Conservation (phyloP, 2,329 filamentous ascomycete genomes). For the Colletotrichum noveboracense region DNA sequence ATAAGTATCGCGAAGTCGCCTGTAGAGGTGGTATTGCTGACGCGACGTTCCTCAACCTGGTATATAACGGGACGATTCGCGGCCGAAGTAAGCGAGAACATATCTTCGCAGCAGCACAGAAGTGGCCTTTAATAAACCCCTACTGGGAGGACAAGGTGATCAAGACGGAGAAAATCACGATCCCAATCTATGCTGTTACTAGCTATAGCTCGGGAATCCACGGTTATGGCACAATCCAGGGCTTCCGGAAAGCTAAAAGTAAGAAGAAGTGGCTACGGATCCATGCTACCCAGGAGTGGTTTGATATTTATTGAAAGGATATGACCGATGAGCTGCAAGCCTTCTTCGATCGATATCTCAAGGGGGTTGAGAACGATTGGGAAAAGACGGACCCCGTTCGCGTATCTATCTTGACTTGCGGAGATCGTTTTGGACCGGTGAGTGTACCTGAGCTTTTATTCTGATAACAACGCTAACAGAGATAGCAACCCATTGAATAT, state of each 20-base stretch:
- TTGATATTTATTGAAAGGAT: not conserved
- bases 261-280: slow-evolving; percentile 45
- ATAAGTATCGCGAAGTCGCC: slow-evolving; percentile 26
- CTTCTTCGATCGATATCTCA: slow-evolving; percentile 53
- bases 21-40: slow-evolving; percentile 25
- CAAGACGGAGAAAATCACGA: slow-evolving; percentile 21
- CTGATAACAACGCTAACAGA: not conserved
- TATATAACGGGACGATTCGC: slow-evolving; percentile 16
- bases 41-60: slow-evolving; percentile 22
- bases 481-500: not conserved
- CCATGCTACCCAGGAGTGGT: not conserved
- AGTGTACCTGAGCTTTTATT: not conserved
- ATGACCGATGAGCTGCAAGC: slow-evolving; percentile 36
- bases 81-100: slow-evolving; percentile 22
- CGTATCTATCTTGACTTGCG: slow-evolving; percentile 35
- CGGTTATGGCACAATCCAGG: slow-evolving; percentile 15
- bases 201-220: slow-evolving; percentile 5
- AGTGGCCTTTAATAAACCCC: slow-evolving; percentile 21
- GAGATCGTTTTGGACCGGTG: slow-evolving; percentile 17
- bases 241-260: slow-evolving; percentile 38
- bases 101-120: slow-evolving; percentile 20
- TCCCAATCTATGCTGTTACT: slow-evolving; percentile 24
- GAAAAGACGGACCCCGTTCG: slow-evolving; percentile 47
- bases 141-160: slow-evolving; percentile 26
- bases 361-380: slow-evolving; percentile 47